Conservation (phyloP, 805 yeast species). For the Candida dendrica region DNA sequence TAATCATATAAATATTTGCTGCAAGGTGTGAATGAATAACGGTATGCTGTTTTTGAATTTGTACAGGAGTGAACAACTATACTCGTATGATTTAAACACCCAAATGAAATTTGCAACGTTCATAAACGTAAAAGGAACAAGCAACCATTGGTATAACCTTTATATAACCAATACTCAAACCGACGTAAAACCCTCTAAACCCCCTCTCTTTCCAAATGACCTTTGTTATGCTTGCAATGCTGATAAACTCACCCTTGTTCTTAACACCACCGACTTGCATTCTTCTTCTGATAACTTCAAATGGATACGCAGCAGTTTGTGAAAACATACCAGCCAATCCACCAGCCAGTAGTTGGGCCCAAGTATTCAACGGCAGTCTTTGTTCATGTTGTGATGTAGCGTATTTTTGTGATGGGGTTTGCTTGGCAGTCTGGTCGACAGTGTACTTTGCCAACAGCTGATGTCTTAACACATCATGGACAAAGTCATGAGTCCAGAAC, state of each 20-base stretch:
- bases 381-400: slow-evolving; percentile 14
- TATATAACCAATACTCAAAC: slow-evolving; percentile 89
- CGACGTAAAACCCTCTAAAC: slow-evolving; percentile 83
- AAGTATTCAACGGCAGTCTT: slow-evolving; percentile 65
- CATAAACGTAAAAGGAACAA: slow-evolving; percentile 91
- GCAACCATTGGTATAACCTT: slow-evolving; percentile 97
- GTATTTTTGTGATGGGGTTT: not conserved
- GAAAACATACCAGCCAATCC: slow-evolving; percentile 94
- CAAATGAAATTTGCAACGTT: slow-evolving; percentile 64
- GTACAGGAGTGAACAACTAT: too few relatives aligned
- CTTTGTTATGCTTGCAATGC: slow-evolving; percentile 47
- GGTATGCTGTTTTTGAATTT: too few relatives aligned
- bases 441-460: slow-evolving; percentile 46
- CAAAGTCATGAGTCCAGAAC: slow-evolving; percentile 84
- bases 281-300: slow-evolving; percentile 89
- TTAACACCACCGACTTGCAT: slow-evolving; percentile 88
- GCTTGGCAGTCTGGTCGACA: slow-evolving; percentile 19
- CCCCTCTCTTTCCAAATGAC: slow-evolving; percentile 71
- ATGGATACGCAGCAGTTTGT: slow-evolving; percentile 95
- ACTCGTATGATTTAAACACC: slow-evolving; percentile 39
- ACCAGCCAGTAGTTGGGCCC: slow-evolving; percentile 93
- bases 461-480: slow-evolving; percentile 83
- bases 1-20: not conserved
- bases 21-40: not conserved
- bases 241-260: slow-evolving; percentile 46